Percentiles rank a stretch among this genome's conserved stretches.
phyloP scores from a whole-genome alignment of 345 rosid species.

The Cochlearia excelsa region DNA sequence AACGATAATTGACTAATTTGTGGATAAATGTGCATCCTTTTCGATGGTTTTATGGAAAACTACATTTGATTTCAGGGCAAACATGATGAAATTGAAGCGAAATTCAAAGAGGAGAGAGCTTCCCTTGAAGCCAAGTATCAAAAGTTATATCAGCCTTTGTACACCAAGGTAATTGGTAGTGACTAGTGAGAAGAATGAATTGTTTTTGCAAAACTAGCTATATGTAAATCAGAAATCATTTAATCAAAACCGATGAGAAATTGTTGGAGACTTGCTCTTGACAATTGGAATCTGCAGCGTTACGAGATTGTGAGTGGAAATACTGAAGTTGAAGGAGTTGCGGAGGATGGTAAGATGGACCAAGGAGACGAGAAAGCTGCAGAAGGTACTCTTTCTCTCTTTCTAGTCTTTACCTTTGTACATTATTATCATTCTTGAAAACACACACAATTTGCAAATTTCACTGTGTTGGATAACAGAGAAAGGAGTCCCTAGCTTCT shows the following conservation, averaged over 20 bases:
- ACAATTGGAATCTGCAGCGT: slow-evolving; percentile 49
- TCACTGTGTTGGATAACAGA: slow-evolving; percentile 44
- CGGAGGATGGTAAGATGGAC: slow-evolving; percentile 50
- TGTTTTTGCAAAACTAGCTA: not conserved
- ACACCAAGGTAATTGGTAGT: slow-evolving; percentile 53
- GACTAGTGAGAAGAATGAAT: not conserved
- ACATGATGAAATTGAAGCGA: slow-evolving; percentile 79
- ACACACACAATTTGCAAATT: slow-evolving; percentile 3
- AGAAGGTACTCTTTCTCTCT: slow-evolving; percentile 48
- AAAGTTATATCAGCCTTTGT: slow-evolving; percentile 74
- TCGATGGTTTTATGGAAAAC: slow-evolving; percentile 1
- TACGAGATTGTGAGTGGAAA: slow-evolving; percentile 79
- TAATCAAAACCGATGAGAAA: not conserved
- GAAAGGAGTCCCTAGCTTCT: slow-evolving; percentile 93
- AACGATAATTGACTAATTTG: slow-evolving; percentile 1
- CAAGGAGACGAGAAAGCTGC: slow-evolving; percentile 53
- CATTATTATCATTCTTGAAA: not conserved
- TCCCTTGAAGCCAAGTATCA: slow-evolving; percentile 88
- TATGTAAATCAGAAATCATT: not conserved
- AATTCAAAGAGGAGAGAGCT: slow-evolving; percentile 85
- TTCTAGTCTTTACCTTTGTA: not conserved
- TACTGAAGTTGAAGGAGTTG: slow-evolving; percentile 56
- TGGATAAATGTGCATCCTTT: not conserved
- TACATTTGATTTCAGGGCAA: slow-evolving; percentile 45
- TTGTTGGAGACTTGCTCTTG: not conserved